Percentiles rank a stretch among this genome's conserved stretches.
Conservation (phyloP, 164 flowering plant genomes). For the Dillenia turbinata region DNA sequence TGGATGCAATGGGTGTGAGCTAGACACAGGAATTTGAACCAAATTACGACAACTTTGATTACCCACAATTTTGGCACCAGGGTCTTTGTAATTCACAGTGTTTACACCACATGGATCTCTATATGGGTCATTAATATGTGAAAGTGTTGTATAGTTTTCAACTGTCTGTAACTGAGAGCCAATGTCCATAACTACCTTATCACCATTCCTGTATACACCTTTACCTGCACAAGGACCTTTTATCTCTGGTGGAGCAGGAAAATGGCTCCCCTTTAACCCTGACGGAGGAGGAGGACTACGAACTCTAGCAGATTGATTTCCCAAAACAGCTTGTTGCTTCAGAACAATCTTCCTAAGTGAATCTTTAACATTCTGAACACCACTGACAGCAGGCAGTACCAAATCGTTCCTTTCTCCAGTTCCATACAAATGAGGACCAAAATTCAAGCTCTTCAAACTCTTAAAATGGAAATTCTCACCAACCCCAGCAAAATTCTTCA, state of each 20-base stretch:
- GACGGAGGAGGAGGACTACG: background rate
- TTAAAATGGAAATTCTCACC: too few species aligned
- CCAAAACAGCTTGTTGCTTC: constrained; percentile 14
- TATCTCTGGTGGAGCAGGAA: too few species aligned
- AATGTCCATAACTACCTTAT: too few species aligned
- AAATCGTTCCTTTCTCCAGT: background rate
- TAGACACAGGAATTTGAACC: constrained; percentile 4
- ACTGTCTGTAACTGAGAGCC: too few species aligned
- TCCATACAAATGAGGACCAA: background rate
- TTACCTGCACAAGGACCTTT: too few species aligned
- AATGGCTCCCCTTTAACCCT: too few species aligned
- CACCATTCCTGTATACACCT: too few species aligned
- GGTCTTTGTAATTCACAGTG: background rate
- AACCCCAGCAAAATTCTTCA: too few species aligned
- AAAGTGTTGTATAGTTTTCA: too few species aligned
- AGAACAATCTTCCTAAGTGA: constrained; percentile 15
- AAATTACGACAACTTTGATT: constrained; percentile 1
- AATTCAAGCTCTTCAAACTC: background rate
- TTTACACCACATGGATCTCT: too few species aligned
- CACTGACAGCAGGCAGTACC: background rate
- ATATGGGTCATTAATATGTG: background rate
- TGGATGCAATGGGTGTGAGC: constrained; percentile 1
- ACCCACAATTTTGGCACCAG: background rate
- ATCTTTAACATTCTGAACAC: constrained; percentile 7
- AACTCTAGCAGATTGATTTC: constrained; percentile 9